Conservation (phyloP, 2,329 filamentous ascomycete genomes). For the Sclerotinia trifoliorum region DNA sequence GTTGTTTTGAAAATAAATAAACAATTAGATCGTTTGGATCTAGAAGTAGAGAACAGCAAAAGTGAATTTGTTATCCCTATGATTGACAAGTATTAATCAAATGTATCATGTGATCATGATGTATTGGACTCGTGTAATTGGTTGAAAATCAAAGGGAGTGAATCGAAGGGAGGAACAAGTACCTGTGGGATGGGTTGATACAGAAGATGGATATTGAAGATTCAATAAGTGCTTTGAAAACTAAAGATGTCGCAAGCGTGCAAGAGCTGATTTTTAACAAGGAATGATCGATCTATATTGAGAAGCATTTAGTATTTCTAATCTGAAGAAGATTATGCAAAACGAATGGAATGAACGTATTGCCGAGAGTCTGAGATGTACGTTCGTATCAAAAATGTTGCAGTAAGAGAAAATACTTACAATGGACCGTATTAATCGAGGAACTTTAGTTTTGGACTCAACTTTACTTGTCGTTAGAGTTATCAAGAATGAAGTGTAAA, state of each 20-base stretch:
- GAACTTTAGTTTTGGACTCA: neutral
- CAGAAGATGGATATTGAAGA: neutral
- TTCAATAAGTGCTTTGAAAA: neutral
- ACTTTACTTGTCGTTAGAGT: neutral
- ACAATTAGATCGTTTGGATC: neutral
- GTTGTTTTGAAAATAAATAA: neutral
- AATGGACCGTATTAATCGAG: neutral
- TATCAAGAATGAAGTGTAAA: neutral
- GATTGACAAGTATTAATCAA: neutral
- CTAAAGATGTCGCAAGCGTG: neutral
- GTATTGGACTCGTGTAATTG: neutral
- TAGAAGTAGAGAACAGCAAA: neutral
- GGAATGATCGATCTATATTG: constrained; percentile 7
- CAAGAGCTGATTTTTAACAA: neutral
- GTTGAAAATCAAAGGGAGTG: neutral
- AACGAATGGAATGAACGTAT: neutral
- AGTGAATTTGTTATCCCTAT: neutral
- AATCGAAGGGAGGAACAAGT: neutral
- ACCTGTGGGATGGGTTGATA: neutral
- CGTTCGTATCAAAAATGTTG: neutral
- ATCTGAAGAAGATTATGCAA: constrained; percentile 8
- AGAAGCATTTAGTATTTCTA: neutral
- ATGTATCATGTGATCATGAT: constrained; percentile 8
- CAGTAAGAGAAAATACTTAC: neutral
- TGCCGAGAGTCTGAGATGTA: constrained; percentile 3